Evolutionary conservation across 177 flowering plant genomes (phyloP).

Genomic region (Vitis hybrid): DNA sequence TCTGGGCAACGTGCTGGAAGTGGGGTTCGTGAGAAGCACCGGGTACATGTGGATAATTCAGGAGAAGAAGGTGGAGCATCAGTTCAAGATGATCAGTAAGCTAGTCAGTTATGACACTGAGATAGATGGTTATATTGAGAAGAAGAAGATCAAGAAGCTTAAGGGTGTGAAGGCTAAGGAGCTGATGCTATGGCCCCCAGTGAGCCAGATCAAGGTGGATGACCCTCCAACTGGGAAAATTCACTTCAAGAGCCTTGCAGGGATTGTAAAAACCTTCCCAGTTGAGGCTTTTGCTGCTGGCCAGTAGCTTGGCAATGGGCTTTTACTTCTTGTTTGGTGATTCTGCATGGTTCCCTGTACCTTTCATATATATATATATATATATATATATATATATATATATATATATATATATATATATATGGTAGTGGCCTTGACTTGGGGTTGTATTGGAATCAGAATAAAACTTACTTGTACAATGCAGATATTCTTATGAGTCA

Average conservation of each 20-base stretch:
- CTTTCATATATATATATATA: too few species aligned
- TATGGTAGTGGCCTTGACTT: too few species aligned
- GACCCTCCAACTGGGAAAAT: constrained; percentile 51
- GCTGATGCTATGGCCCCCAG: constrained; percentile 60
- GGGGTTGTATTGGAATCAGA: too few species aligned
- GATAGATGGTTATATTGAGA: constrained; percentile 32
- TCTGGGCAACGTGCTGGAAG: constrained; percentile 44
- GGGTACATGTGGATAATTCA: constrained; percentile 63
- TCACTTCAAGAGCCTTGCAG: constrained; percentile 61
- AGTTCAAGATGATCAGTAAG: constrained; percentile 49
- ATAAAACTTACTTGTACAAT: too few species aligned
- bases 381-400: too few species aligned
- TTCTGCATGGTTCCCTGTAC: background rate
- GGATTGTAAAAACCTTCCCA: constrained; percentile 58
- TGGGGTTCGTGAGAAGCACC: constrained; percentile 41
- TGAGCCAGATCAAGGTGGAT: constrained; percentile 41
- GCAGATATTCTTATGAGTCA: too few species aligned
- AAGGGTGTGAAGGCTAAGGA: constrained; percentile 77
- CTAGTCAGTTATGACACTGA: constrained; percentile 47
- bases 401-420: too few species aligned
- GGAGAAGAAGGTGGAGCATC: constrained; percentile 50
- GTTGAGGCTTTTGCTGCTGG: constrained; percentile 50
- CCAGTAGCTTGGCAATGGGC: constrained; percentile 1
- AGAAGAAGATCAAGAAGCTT: constrained; percentile 54
- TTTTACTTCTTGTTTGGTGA: background rate